These are phyloP conservation scores for Meyerozyma sp. DNA, from an alignment of 1,139 yeast genomes.

Conservation along the genomic window DNA sequence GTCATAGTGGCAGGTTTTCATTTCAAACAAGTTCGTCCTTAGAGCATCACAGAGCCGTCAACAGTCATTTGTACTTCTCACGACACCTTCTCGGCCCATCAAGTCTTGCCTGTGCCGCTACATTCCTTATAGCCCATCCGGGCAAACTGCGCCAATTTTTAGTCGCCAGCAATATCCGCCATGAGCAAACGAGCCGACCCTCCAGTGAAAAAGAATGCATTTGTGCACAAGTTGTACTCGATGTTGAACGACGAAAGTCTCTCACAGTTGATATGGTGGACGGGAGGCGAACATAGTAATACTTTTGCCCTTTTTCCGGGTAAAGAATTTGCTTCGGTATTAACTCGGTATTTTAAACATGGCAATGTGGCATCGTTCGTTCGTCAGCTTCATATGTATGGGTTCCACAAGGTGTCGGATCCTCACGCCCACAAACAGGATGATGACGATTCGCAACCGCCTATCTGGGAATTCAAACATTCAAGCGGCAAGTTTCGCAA, in stretches of 20 bases:
- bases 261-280: conserved; percentile 68
- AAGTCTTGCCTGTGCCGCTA: not conserved
- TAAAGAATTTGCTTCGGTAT: conserved; percentile 39
- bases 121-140: not conserved
- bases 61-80: not conserved
- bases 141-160: not conserved
- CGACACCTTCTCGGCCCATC: not conserved
- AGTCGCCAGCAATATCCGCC: not conserved
- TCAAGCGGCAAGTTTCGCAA: conserved; percentile 71
- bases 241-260: conserved; percentile 54
- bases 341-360: conserved; percentile 40
- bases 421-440: conserved; percentile 12
- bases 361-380: conserved; percentile 46
- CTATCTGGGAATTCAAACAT: conserved; percentile 86
- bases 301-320: conserved; percentile 62
- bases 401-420: conserved; percentile 51
- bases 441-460: conserved; percentile 21
- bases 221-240: conserved; percentile 56
- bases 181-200: conserved; percentile 4
- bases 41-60: not conserved
- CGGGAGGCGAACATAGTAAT: conserved; percentile 50
- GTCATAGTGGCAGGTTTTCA: not conserved
- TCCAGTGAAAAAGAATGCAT: conserved; percentile 52
- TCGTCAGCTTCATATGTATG: conserved; percentile 46
- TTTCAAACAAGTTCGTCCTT: not conserved